Evolutionary conservation across 2,329 filamentous ascomycete genomes (phyloP), one percentile per base, ranked within the genome.

Genomic region (Cytospora piceicola): DNA sequence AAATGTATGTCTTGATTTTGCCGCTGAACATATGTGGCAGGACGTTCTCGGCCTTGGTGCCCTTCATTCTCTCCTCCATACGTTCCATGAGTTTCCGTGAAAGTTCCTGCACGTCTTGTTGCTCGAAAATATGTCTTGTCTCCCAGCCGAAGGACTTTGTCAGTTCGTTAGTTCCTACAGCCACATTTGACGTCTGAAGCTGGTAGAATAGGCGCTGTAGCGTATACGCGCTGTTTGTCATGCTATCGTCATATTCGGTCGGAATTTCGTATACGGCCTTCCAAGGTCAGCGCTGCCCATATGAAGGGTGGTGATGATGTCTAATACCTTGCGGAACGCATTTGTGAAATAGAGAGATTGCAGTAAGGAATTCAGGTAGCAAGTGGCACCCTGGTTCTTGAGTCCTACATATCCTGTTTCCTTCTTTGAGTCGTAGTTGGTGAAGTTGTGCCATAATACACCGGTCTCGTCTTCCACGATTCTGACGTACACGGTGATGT

Each of bases 141-240:
- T 99, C 94, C 95, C 95, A 99, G 29, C 95, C 95, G 76, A 99
- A 99, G 0, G 95, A 98, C 71, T 93, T 92, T 8, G 95, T 99
- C 49, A 99, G 85, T 75, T 99, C 95, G 60, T 90, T 93, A 1
- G 95, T 99, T 49, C 92, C 87, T 2, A 99, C 94, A 0, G 96
- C 92, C 42, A 83, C 81, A 60, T 89, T 88, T 49, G 90, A 94
- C 15, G 93, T 96, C 76, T 99, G 95, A 24, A 99, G 83, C 71
- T 94, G 92, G 74, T 97, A 98, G 78, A 99, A 99, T 20, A 99
- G 83, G 69, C 95, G 86, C 76, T 99, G 95, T 24, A 99, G 82
- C 0, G 94, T 93, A 78, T 96, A 98, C 30, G 95, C 95, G 74
- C 93, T 97, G 79, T 97, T 97, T 66, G 86, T 84, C 72, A 90